Evolutionary conservation across 2,329 filamentous ascomycete genomes (phyloP), one percentile per base, ranked within the genome.

Genomic region (Fusarium pseudonygamai): DNA sequence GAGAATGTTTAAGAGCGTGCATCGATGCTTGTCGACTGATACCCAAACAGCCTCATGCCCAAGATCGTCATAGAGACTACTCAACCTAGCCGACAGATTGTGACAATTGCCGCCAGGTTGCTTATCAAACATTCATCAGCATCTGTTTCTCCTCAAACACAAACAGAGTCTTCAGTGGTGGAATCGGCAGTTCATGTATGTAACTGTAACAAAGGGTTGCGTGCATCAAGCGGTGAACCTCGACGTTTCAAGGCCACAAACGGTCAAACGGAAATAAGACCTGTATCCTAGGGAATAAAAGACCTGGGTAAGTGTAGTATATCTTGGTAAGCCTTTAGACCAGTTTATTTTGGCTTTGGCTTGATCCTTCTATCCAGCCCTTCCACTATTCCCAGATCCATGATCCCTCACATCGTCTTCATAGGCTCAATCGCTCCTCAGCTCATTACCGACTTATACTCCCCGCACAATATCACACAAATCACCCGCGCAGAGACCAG

Each of bases 211-310:
- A 57, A 28, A 39, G 42, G 65, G 65, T 64, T 69, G n/a, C 50
- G 52, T 70, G 57, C 67, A 69, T 65, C 47, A 71, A 71, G 68
- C 68, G 68, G 68, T 71, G 66, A 70, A 60, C 60, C 24, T 65
- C 42, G 22, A 43, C 26, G 66, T 69, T 69, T 69, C 64, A 69
- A 43, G 20, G 40, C 22, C 15, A 4, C 28, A 50, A 3, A 43
- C 5, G 22, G 42, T 30, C 9, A 14, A 55, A 32, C 46, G 65
- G 65, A 55, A 69, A 69, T 63, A 68, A 69, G 43, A 3, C 22
- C 28, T 32, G 15, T 32, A 30, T 9, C 43, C 24, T 28, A 28
- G 16, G 15, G n/a, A 11, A 43, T 24, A 24, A 43, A 43, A 43
- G 15, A 43, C n/a, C 11, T 12, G 5, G 14, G n/a, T 18, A 24